phyloP scores from a whole-genome alignment of 306 rosid species.

The Castanea sativa region DNA sequence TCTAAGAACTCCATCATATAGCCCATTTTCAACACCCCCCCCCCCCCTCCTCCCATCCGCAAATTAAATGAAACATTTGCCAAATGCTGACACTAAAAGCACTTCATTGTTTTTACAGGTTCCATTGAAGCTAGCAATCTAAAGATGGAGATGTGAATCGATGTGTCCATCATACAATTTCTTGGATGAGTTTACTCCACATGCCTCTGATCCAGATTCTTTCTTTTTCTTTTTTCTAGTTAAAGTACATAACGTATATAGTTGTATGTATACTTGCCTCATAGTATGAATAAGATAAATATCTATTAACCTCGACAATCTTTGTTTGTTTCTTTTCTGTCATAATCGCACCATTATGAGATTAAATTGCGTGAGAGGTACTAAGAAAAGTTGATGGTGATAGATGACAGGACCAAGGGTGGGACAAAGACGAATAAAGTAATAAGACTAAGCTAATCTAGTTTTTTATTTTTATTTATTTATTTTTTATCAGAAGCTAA shows the following conservation, averaged over 20 bases:
- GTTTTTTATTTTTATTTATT: not conserved
- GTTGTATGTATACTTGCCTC: slow-evolving; percentile 54
- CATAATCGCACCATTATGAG: not conserved
- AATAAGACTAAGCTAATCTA: not conserved
- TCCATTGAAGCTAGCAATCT: slow-evolving; percentile 54
- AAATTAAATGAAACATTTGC: not conserved
- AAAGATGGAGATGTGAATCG: slow-evolving; percentile 74
- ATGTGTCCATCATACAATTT: slow-evolving; percentile 30
- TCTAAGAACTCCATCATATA: not conserved
- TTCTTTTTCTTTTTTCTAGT: slow-evolving; percentile 7
- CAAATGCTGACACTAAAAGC: not conserved
- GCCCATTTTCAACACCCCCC: not conserved
- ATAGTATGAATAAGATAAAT: slow-evolving; percentile 51
- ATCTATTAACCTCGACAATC: slow-evolving; percentile 23
- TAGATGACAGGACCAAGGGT: not conserved
- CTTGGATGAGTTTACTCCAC: slow-evolving; percentile 37
- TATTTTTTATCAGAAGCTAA: not conserved
- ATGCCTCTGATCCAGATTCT: slow-evolving; percentile 36
- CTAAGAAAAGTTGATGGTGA: not conserved
- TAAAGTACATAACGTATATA: slow-evolving; percentile 58
- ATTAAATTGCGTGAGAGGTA: not conserved
- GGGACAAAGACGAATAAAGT: not conserved
- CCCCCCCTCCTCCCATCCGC: not conserved
- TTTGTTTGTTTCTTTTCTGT: slow-evolving; percentile 1
- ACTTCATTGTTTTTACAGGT: slow-evolving; percentile 37